phyloP scores from a whole-genome alignment of 164 flowering plant species.

The Liriodendron chinense region DNA sequence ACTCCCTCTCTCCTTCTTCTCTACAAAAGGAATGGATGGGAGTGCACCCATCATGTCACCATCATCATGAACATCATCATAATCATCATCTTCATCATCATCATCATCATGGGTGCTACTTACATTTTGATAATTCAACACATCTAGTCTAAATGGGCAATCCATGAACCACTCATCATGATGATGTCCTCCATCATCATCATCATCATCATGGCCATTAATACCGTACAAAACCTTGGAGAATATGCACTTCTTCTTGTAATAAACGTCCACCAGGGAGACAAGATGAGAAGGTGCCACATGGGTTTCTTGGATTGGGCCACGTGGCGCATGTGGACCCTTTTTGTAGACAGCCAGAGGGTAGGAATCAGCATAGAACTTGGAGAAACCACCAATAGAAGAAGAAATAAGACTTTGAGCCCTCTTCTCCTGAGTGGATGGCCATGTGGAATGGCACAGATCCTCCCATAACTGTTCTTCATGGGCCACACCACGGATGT shows the following conservation, averaged over 20 bases:
- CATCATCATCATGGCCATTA: constrained; percentile 9
- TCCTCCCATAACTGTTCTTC: constrained; percentile 19
- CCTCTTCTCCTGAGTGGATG: constrained; percentile 21
- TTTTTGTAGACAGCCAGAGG: constrained; percentile 15
- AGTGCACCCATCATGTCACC: constrained; percentile 1
- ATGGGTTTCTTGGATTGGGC: background rate
- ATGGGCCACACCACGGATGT: constrained; percentile 11
- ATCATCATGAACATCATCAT: constrained; percentile 3
- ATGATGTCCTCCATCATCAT: background rate
- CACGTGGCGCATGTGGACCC: no score
- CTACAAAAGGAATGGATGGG: constrained; percentile 9
- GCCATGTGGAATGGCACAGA: constrained; percentile 29
- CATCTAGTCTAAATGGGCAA: constrained; percentile 22
- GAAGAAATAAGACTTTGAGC: constrained; percentile 10
- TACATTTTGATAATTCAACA: constrained; percentile 8
- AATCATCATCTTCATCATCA: background rate
- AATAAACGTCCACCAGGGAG: constrained; percentile 13
- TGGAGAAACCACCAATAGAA: constrained; percentile 8
- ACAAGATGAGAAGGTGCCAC: constrained; percentile 14
- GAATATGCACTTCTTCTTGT: constrained; percentile 22
- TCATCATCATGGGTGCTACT: background rate
- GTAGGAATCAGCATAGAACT: constrained; percentile 29
- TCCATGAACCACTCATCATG: constrained; percentile 14
- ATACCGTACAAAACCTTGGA: constrained; percentile 27
- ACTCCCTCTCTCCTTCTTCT: constrained; percentile 10